Conservation (phyloP, 1,139 yeast species). For the Williopsis jadinii region DNA sequence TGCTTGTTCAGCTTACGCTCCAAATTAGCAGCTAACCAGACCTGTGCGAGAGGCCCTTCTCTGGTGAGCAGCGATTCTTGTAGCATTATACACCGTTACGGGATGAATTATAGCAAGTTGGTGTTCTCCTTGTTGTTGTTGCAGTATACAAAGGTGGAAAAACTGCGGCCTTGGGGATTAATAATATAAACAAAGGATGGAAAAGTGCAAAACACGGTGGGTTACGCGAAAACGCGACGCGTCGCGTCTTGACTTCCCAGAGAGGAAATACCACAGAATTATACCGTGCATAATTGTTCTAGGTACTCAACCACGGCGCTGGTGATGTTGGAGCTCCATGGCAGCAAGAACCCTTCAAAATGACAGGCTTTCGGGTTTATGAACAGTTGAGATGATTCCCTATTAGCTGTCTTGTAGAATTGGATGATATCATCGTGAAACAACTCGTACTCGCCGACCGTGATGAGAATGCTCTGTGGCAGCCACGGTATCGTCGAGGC, state of each 20-base stretch:
- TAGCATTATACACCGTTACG: constrained; percentile 25
- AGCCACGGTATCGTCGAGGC: neutral
- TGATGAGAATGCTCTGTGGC: constrained; percentile 3
- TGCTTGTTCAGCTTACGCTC: constrained; percentile 74
- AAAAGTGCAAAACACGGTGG: constrained; percentile 4
- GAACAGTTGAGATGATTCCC: neutral
- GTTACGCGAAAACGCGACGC: neutral
- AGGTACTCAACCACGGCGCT: constrained; percentile 1
- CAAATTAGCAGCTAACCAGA: constrained; percentile 90
- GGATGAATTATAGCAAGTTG: neutral
- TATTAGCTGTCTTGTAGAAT: neutral
- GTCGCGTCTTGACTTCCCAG: neutral
- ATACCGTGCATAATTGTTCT: neutral
- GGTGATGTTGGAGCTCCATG: neutral
- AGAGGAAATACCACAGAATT: neutral
- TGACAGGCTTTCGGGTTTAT: constrained; percentile 1
- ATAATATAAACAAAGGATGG: constrained; percentile 8
- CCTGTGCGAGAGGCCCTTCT: constrained; percentile 82
- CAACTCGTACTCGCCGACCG: constrained; percentile 5
- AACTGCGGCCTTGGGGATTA: neutral
- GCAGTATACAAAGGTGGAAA: too few relatives aligned
- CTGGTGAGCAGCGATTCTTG: constrained; percentile 45
- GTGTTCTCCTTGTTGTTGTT: neutral
- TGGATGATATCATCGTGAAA: constrained; percentile 3
- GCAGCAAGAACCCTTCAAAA: constrained; percentile 2